A percentile compares a stretch with the other conserved stretches of the same genome.
Conservation (phyloP, 768 basidiomycete species). For the Roridomyces roridus region DNA sequence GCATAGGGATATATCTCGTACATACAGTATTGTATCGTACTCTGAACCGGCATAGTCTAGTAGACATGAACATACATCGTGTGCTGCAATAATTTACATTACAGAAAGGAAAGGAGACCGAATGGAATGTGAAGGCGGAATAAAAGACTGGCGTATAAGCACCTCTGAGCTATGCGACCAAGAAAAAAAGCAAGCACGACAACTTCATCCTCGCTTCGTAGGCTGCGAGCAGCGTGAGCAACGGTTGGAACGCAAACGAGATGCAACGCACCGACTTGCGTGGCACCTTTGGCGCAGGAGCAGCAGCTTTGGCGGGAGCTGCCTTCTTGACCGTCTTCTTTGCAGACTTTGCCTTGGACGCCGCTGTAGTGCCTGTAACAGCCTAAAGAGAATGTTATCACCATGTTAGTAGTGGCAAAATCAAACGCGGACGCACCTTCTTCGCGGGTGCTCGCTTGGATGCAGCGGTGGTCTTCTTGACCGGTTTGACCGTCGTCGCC, state of each 20-base stretch:
- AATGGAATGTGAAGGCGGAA: constrained; percentile 9
- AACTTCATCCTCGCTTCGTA: constrained; percentile 20
- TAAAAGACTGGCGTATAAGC: constrained; percentile 8
- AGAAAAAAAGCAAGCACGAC: background rate
- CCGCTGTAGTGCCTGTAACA: constrained; percentile 53
- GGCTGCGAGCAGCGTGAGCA: constrained; percentile 12
- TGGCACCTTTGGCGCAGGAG: constrained; percentile 28
- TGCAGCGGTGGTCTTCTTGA: constrained; percentile 46
- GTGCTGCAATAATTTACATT: constrained; percentile 49
- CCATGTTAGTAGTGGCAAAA: background rate
- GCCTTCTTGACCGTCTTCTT: no score
- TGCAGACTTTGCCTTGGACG: constrained; percentile 45
- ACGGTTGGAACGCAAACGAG: background rate
- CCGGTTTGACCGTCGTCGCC: constrained; percentile 35
- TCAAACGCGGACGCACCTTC: constrained; percentile 50
- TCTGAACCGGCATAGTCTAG: constrained; percentile 17
- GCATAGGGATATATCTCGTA: constrained; percentile 16
- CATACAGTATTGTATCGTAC: constrained; percentile 28
- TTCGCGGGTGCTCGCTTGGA: constrained; percentile 63
- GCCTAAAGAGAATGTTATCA: constrained; percentile 35
- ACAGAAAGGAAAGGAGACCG: constrained; percentile 36
- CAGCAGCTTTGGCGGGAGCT: constrained; percentile 34
- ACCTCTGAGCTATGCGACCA: constrained; percentile 14
- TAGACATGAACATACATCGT: constrained; percentile 23
- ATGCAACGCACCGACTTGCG: constrained; percentile 20